Base-by-base conservation (phyloP, 2,329 filamentous ascomycete genomes). In the Boeremia lycopersici region DNA sequence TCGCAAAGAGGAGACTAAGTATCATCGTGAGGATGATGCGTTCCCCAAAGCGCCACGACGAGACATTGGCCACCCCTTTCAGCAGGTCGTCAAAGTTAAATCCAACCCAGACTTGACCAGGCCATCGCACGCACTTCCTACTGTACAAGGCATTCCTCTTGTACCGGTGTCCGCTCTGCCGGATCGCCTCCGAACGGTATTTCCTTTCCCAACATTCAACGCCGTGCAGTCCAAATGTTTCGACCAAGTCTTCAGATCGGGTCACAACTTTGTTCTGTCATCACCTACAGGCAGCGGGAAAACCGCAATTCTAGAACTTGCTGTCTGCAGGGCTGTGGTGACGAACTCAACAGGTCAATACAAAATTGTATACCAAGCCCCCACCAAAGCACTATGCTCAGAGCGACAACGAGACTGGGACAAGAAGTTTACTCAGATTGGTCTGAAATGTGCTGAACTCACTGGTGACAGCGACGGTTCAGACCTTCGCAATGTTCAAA, bases 261-360 rank as follows among this genome's bases (percentile, higher is more conserved):
- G 87, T 61, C 83, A 91, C 70, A 96, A 96, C 60, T 79, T 95
- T 12, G 89, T 95, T 0, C 79, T 96, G 12, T 88, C 90, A 1
- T 88, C 91, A 7, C 91, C 91, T 0, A 96, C 91, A 0, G 90
- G 91, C 8, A 93, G 90, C 71, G 91, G 91, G 2, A 96, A 96
- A 72, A 96, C 91, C 0, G 89, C 82, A 0, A 81, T 95, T 9
- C 82, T 96, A 59, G 91, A 96, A 72, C 80, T 96, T 40, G 90
- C 90, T 3, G 89, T 96, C 31, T 93, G 90, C 74, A 86, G 85
- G 53, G 79, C 93, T 2, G 79, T 89, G 25, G 80, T 81, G 31
- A 79, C 76, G 4, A 79, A 82, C 42, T 79, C 72, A 66, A 83
- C 75, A 65, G 85, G 76, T 69, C 79, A 86, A 42, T 92, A 88